Percentiles rank a stretch among this genome's conserved stretches.
These are phyloP conservation scores for Auricularia sp. DNA, from an alignment of 768 basidiomycete genomes.

Conservation along the genomic window DNA sequence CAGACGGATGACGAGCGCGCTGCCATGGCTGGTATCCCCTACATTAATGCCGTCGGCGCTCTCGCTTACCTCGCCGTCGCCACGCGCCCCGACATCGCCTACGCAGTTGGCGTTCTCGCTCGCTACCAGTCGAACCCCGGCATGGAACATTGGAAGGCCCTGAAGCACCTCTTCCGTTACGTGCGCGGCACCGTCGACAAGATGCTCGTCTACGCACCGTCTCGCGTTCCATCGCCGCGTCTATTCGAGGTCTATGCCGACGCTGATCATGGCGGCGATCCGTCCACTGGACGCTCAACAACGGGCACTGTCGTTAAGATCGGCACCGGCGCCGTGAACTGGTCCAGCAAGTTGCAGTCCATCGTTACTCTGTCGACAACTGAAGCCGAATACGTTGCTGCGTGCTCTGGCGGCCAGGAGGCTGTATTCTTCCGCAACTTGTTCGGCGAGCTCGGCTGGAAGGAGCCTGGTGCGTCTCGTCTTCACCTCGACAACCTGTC, in stretches of 20 bases:
- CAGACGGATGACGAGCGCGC: slow-evolving; percentile 7
- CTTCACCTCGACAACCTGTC: slow-evolving; percentile 25
- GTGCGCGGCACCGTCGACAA: background rate
- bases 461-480: slow-evolving; percentile 15
- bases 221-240: background rate
- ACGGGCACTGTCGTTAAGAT: slow-evolving; percentile 6
- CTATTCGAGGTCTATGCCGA: slow-evolving; percentile 8
- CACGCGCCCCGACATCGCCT: slow-evolving; percentile 31
- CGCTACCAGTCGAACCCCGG: background rate
- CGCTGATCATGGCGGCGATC: background rate
- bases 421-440: slow-evolving; percentile 14
- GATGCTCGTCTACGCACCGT: background rate
- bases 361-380: slow-evolving; percentile 1
- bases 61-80: slow-evolving; percentile 19
- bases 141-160: background rate
- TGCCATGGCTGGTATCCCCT: slow-evolving; percentile 18
- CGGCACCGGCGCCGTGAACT: background rate
- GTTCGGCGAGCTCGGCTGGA: slow-evolving; percentile 11
- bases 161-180: background rate
- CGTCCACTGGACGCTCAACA: slow-evolving; percentile 4
- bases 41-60: slow-evolving; percentile 15
- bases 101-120: slow-evolving; percentile 17
- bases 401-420: slow-evolving; percentile 11
- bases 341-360: slow-evolving; percentile 2
- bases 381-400: slow-evolving; percentile 10